Conservation (phyloP, 495 filamentous ascomycete genomes). For the Penicillium desertorum region DNA sequence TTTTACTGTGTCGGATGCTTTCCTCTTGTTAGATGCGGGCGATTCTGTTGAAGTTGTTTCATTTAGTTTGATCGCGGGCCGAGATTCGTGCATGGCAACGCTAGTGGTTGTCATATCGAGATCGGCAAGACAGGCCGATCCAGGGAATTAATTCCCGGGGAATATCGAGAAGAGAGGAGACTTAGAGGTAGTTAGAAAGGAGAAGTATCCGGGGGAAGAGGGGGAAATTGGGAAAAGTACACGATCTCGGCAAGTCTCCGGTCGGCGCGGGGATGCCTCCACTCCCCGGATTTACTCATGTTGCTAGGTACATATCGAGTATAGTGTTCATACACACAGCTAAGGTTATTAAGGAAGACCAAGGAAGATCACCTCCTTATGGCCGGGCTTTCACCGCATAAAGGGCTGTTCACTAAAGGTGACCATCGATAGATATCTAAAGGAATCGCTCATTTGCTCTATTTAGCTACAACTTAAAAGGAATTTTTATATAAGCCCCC, state of each 20-base stretch:
- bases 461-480: not conserved
- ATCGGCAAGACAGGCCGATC: constrained; percentile 17
- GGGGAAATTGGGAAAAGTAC: constrained; percentile 1
- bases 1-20: constrained; percentile 28
- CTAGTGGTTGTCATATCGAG: constrained; percentile 23
- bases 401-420: not conserved
- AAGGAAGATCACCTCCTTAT: not conserved
- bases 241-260: constrained; percentile 12
- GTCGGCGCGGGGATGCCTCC: constrained; percentile 10
- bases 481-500: not conserved
- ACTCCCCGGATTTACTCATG: constrained; percentile 6
- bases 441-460: not conserved
- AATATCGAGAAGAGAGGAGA: not conserved
- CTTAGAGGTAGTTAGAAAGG: not conserved
- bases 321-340: not conserved
- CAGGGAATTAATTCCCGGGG: constrained; percentile 7
- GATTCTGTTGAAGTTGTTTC: constrained; percentile 2
- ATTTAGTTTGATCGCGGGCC: constrained; percentile 11
- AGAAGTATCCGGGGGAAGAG: constrained; percentile 15
- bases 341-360: not conserved
- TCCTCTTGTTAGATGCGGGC: constrained; percentile 30
- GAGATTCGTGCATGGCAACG: constrained; percentile 20
- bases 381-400: not conserved
- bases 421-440: not conserved
- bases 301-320: not conserved